Evolutionary conservation across 73 alveolate species (phyloP), one percentile per base, ranked within the genome.

Genomic region (Urostyla sp.): DNA sequence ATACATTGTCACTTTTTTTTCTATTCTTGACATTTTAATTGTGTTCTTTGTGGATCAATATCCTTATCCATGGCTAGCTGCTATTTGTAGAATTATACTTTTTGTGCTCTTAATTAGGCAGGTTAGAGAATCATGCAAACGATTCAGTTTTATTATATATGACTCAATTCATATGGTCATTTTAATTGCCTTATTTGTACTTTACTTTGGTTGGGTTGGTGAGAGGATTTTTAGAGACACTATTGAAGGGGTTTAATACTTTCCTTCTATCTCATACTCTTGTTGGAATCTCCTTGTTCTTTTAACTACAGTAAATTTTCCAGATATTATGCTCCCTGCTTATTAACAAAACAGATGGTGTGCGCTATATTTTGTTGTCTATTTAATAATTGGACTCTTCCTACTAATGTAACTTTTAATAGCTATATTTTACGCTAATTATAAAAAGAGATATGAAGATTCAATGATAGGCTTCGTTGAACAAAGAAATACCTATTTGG

Each of bases 301-400:
- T 23, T 56, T 86, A 0, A 73, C 94, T 13, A 86, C 94, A 1
- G 51, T 87, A 31, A 86, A 86, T 44, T 78, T 77, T 37, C 94
- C 94, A 0, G 94, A 86, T 54, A 69, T 86, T 8, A 86, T 86
- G 94, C 77, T 86, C n/a, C 90, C 87, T 3, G 94, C 94, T 2
- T 78, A 66, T 48, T 69, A 78, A 26, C 6, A 52, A 37, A 37
- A 35, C 32, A 34, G 87, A 20, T 21, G 36, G 1, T 37, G n/a
- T 2, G 40, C 55, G 72, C 28, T 72, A 0, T 86, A 43, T 72
- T 86, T 86, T 48, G 53, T 77, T 0, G 23, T 46, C 11, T 86
- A 51, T 60, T 36, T 86, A n/a, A 34, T 75, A 18, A 28, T 84
- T 6, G 92, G 92, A 20, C 61, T 84, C 16, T 84, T 67, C 60